Evolutionary conservation across 306 rosid genomes (phyloP), one percentile per base, ranked within the genome.

Genomic region (Herpetospermum pedunculosum): DNA sequence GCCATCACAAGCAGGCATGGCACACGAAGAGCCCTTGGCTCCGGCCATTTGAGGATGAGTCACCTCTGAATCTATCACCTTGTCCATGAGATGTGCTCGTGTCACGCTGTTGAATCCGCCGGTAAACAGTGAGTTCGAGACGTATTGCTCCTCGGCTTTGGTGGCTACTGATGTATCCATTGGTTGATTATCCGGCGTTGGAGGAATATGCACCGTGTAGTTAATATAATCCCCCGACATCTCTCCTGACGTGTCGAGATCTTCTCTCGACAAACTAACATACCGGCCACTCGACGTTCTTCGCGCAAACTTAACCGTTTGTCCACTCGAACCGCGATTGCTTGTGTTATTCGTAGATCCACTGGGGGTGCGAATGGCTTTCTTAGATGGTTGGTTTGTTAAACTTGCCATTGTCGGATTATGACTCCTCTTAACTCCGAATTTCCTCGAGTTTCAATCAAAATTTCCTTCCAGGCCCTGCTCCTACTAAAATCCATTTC

Each of bases 41-140:
- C 98, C 98, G 0, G 98, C 98, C 97, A 92, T 92, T 54, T 92
- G 98, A 46, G 98, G 97, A 78, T 92, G 97, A 44, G 67, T 83
- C 0, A 92, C 98, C 75, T 88, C 93, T 0, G 98, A 88, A 62
- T 92, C 96, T 4, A 92, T 92, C 5, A 90, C 98, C 82, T 88
- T 92, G 65, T 92, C 98, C 98, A 92, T 92, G 14, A 92, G 77
- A 81, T 90, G 98, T 0, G 98, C 97, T 23, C 97, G 81, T 0
- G 98, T 92, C 0, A 90, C 93, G 67, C 98, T 92, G 5, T 92
- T 90, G 90, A 90, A 92, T 54, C 98, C 98, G 0, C 97, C 97
- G 0, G 98, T 92, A 37, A 92, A 92, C 18, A 92, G 80, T 1
- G 98, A 92, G 79, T 90, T 92, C 0, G 98, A 86, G 37, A 92